Base-by-base conservation (phyloP, 371 early-diverging fungal genomes). In the Mucor irregularis region DNA sequence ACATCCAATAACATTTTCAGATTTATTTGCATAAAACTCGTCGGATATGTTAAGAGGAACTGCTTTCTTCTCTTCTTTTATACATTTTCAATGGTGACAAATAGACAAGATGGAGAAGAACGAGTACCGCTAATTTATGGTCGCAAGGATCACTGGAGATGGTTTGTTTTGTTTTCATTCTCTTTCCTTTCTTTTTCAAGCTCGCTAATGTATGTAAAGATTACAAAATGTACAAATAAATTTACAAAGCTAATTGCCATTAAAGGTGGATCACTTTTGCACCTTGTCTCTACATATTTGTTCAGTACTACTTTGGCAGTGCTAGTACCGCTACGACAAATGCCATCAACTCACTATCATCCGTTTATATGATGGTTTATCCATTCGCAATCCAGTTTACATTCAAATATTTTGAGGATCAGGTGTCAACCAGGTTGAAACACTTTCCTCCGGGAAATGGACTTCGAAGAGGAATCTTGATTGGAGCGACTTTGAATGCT, bases 191-290 rank as follows among this genome's bases (percentile, higher is more conserved):
- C 77, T 3, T 75, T 78, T 56, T 69, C 73, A 0, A 77, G 64
- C 49, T 73, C 74, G 1, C 59, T 71, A 48, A 71, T 78, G 70
- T 64, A 49, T 51, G 56, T 60, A 37, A 53, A 45, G 28, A 35
- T 9, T 34, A 11, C 19, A 4, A 21, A 8, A 19, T 42, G 5
- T 17, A 28, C 31, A 5, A 30, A 28, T 13, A 24, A 38, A 26
- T 21, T 28, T 6, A 33, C 24, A 9, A 16, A 19, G 31, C 31
- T 22, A 61, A 50, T 42, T 17, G 39, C 25, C 19, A 11, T 16
- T 24, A 40, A 17, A 64, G 65, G 65, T 82, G 83, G 83, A 80
- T 80, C 16, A 73, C 83, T 0, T 82, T 82, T 61, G 74, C 80
- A 9, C 83, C 83, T 7, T 80, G 74, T 46, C 54, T 80, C 7